Percentiles rank a stretch among this genome's conserved stretches.
Conservation (phyloP, 441 rosid genomes). For the Aleurites moluccanus region DNA sequence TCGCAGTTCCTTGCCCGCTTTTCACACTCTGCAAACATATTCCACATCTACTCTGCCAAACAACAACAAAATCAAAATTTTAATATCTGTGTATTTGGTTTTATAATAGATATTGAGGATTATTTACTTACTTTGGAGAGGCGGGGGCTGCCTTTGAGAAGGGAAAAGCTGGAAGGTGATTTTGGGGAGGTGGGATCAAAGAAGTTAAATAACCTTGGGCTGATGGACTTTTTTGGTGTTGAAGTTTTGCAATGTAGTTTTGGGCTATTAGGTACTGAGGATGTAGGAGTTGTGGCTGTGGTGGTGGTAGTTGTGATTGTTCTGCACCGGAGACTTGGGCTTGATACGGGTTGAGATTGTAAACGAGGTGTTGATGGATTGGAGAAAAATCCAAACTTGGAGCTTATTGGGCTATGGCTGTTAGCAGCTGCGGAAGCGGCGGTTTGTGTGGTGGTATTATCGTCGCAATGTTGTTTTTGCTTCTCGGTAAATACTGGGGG, state of each 20-base stretch:
- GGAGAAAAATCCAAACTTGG: conserved; percentile 73
- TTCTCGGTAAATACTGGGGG: conserved; percentile 30
- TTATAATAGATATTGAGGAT: background rate
- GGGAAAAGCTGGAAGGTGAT: conserved; percentile 70
- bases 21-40: conserved; percentile 64
- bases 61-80: background rate
- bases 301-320: conserved; percentile 44
- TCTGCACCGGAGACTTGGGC: conserved; percentile 58
- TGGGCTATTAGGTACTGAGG: conserved; percentile 62
- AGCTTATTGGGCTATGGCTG: conserved; percentile 47
- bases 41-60: conserved; percentile 58
- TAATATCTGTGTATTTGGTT: background rate
- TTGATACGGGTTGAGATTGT: conserved; percentile 41
- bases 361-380: conserved; percentile 75
- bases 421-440: conserved; percentile 8
- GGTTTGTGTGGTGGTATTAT: conserved; percentile 6
- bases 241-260: conserved; percentile 54
- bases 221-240: conserved; percentile 20
- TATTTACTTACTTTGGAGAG: conserved; percentile 52
- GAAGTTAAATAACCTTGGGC: conserved; percentile 40
- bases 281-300: conserved; percentile 34
- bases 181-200: conserved; percentile 67
- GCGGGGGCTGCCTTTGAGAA: conserved; percentile 62
- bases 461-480: conserved; percentile 23
- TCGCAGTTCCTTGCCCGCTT: conserved; percentile 73